Conservation (phyloP, 2,329 filamentous ascomycete species). For the Endoconidiophora laricicola region DNA sequence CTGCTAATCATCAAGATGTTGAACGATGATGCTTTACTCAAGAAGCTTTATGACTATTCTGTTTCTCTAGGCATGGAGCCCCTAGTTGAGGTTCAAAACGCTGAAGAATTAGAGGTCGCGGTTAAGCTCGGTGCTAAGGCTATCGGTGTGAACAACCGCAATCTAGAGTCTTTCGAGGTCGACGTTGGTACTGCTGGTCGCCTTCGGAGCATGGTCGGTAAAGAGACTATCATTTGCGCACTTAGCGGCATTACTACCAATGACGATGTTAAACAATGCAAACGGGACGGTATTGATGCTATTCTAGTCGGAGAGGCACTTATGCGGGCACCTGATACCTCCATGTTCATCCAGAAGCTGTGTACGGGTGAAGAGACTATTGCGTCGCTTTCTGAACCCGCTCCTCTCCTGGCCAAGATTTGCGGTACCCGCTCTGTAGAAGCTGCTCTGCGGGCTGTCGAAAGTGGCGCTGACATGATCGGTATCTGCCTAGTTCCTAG, state of each 20-base stretch:
- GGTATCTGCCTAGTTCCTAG: slow-evolving; percentile 83
- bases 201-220: slow-evolving; percentile 70
- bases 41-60: slow-evolving; percentile 74
- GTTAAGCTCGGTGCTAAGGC: slow-evolving; percentile 75
- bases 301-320: slow-evolving; percentile 90
- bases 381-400: slow-evolving; percentile 18
- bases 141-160: slow-evolving; percentile 95
- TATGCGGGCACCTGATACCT: slow-evolving; percentile 77
- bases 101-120: slow-evolving; percentile 80
- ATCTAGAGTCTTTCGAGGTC: slow-evolving; percentile 91
- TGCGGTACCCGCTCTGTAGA: slow-evolving; percentile 78
- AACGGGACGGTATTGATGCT: slow-evolving; percentile 77
- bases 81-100: slow-evolving; percentile 87
- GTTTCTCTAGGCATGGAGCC: slow-evolving; percentile 90
- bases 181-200: slow-evolving; percentile 85
- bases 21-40: slow-evolving; percentile 48
- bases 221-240: slow-evolving; percentile 77
- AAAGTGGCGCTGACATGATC: slow-evolving; percentile 78
- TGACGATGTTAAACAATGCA: slow-evolving; percentile 75
- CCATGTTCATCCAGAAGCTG: slow-evolving; percentile 67
- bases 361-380: slow-evolving; percentile 41
- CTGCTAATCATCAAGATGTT: slow-evolving; percentile 98
- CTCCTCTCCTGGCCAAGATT: slow-evolving; percentile 67
- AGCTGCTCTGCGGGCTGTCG: slow-evolving; percentile 62
- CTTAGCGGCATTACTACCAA: slow-evolving; percentile 85